Percentiles rank a stretch among this genome's conserved stretches.
Conservation (phyloP, 2,329 filamentous ascomycete species). For the Fusarium mangiferae region DNA sequence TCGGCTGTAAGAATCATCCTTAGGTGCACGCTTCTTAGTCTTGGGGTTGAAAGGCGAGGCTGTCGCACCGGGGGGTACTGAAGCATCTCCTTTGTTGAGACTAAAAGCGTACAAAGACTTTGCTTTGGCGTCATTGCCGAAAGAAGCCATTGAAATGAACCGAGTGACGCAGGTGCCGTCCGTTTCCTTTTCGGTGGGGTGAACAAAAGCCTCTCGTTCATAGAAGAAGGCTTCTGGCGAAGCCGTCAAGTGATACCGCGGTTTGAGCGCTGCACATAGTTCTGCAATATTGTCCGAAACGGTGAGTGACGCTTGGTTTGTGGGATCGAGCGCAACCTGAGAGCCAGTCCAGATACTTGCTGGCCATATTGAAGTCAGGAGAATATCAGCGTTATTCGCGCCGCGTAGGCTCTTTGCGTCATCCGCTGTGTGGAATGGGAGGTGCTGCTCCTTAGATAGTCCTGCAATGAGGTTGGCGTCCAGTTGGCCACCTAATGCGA, state of each 20-base stretch:
- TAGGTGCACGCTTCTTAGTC: conserved; percentile 66
- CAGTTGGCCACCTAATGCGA: conserved; percentile 81
- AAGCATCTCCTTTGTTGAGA: conserved; percentile 72
- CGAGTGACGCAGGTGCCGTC: conserved; percentile 75
- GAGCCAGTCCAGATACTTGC: conserved; percentile 76
- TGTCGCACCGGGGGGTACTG: conserved; percentile 77
- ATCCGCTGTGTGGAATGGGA: conserved; percentile 79
- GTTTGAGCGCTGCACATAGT: conserved; percentile 81
- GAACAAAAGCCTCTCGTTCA: conserved; percentile 93
- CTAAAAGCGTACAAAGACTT: conserved; percentile 85
- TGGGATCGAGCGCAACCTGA: conserved; percentile 66
- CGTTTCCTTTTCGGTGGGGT: conserved; percentile 60
- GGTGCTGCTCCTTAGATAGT: conserved; percentile 75
- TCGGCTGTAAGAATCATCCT: conserved; percentile 62
- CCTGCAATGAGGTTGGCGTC: conserved; percentile 70
- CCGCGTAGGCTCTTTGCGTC: conserved; percentile 82
- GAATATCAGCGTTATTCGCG: conserved; percentile 83
- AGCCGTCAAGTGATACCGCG: conserved; percentile 88
- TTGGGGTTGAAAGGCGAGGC: conserved; percentile 74
- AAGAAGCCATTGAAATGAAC: conserved; percentile 89
- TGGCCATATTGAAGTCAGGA: conserved; percentile 90
- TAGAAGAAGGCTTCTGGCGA: conserved; percentile 76
- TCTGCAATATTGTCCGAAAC: conserved; percentile 78
- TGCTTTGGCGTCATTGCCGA: conserved; percentile 78
- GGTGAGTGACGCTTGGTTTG: conserved; percentile 60